Base-by-base conservation (phyloP, 768 basidiomycete species). In the Holtermannia corniformis region DNA sequence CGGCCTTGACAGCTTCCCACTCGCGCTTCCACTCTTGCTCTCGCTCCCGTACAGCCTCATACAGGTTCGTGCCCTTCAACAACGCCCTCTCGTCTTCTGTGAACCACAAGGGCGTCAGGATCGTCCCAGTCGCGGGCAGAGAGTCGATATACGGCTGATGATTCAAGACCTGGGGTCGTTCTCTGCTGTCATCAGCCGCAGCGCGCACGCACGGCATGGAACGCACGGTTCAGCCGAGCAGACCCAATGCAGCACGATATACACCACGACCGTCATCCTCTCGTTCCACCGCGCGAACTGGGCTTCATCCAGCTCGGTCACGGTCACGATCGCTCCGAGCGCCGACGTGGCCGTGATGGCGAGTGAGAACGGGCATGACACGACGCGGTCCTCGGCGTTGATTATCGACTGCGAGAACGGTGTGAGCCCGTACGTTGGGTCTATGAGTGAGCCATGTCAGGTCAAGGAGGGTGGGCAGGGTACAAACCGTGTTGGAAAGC, bases 91-190 rank as follows among this genome's bases (percentile, higher is more conserved):
- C 92, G 14, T 63, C 49, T 0, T 66, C 44, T 0, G 79, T 79
- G 65, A 88, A 95, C 57, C 86, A 81, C 12, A 90, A 75, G 0
- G 90, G 79, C 0, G 91, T 92, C 13, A 77, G 73, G 0, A 93
- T 76, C 49, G 77, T 75, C 1, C 76, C 71, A 0, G 76, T 45
- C 0, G 75, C 23, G 0, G 92, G 92, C 1, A 95, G 76, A 5
- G 78, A 80, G 20, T 78, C 72, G 23, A 89, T 66, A 67, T 96
- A 97, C 2, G 79, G 77, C 5, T 32, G 20, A 56, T 78, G 77
- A 4, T 40, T 21, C 26, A 76, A 65, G 14, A 26, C 20, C 14
- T 25, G 40, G 41, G 48, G 57, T 44, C 50, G 49, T 28, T 32
- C 5, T 20, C 52, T 51, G 20, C 22, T 24, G 25, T 44, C 13